Conservation (phyloP, 495 filamentous ascomycete genomes). For the Clohesyomyces aquaticus region DNA sequence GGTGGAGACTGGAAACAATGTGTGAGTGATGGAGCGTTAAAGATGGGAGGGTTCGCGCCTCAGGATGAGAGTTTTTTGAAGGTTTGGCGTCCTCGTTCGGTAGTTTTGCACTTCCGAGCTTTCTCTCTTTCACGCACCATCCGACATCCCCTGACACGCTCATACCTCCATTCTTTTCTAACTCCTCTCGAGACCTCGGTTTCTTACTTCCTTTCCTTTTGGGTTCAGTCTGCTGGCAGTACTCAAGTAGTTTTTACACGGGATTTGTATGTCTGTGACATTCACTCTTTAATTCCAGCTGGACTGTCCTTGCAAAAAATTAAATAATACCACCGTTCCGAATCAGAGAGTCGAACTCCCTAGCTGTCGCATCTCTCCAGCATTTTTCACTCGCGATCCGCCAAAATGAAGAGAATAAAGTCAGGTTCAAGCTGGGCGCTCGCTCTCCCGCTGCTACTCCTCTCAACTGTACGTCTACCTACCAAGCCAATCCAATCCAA, state of each 20-base stretch:
- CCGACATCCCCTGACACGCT: too few relatives aligned
- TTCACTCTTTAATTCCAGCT: slow-evolving; percentile 33
- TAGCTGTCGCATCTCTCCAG: not conserved
- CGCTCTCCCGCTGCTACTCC: slow-evolving; percentile 14
- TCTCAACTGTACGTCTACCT: slow-evolving; percentile 18
- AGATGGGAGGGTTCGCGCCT: slow-evolving; percentile 14
- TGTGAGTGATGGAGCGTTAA: too few relatives aligned
- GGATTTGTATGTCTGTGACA: slow-evolving; percentile 38
- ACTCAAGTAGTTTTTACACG: too few relatives aligned
- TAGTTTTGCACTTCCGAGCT: slow-evolving; percentile 23
- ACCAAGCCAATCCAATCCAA: not conserved
- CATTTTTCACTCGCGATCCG: too few relatives aligned
- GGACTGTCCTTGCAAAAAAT: too few relatives aligned
- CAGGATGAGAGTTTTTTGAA: slow-evolving; percentile 18
- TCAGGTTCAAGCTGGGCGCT: slow-evolving; percentile 15
- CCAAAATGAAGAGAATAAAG: slow-evolving; percentile 36
- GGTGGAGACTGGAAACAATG: too few relatives aligned
- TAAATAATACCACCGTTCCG: too few relatives aligned
- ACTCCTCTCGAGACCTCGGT: too few relatives aligned
- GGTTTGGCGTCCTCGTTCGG: slow-evolving; percentile 34
- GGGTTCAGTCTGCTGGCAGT: slow-evolving; percentile 38
- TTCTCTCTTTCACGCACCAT: slow-evolving; percentile 6
- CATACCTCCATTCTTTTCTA: too few relatives aligned
- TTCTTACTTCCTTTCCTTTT: slow-evolving; percentile 22
- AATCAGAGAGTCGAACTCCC: too few relatives aligned